These are phyloP conservation scores for Neurospora sp. DNA, from an alignment of 495 filamentous ascomycete genomes.

Conservation along the genomic window DNA sequence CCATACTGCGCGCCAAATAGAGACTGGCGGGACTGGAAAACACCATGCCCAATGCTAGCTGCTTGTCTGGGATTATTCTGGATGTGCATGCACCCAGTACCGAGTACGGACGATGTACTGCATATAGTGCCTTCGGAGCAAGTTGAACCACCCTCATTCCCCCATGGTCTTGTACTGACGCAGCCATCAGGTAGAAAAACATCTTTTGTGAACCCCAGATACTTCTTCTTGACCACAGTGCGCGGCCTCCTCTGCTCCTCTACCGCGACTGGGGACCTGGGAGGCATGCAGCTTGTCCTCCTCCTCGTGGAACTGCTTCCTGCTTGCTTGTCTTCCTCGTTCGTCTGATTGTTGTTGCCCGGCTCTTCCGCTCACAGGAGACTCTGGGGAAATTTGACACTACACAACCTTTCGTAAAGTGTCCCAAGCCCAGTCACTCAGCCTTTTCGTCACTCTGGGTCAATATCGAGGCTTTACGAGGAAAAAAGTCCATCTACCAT, in stretches of 20 bases:
- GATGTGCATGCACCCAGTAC: not conserved
- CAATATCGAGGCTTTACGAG: not conserved
- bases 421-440: not conserved
- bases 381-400: not conserved
- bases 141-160: not conserved
- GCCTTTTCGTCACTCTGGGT: not conserved
- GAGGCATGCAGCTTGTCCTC: not conserved
- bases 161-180: not conserved
- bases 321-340: not conserved
- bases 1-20: not conserved
- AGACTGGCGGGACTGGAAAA: not conserved
- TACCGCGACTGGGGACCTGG: not conserved
- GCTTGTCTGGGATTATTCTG: not conserved
- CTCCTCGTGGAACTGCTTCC: not conserved
- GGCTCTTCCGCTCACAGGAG: not conserved
- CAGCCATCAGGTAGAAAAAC: not conserved
- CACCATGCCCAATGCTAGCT: not conserved
- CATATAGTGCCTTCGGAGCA: not conserved
- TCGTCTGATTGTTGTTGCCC: not conserved
- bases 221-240: not conserved
- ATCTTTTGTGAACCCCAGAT: not conserved
- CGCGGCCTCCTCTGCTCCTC: not conserved
- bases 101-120: not conserved
- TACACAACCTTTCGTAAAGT: not conserved
- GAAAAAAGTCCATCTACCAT: not conserved